Base-by-base conservation (phyloP, 352 stramenopile genomes). In the Phytopythium delawarense region DNA sequence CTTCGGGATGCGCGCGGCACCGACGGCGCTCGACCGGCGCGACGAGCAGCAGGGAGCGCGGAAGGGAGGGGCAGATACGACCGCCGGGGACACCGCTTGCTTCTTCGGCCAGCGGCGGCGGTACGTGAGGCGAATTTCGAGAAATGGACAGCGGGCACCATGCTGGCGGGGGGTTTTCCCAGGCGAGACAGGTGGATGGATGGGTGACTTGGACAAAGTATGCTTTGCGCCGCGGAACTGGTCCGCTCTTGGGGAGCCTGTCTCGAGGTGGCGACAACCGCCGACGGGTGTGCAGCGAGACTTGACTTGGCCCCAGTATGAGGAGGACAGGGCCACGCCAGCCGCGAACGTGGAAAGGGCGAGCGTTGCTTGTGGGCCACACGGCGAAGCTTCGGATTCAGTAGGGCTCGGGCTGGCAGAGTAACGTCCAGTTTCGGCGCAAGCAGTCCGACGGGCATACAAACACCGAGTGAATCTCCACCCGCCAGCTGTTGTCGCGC, bases 341-440 rank as follows among this genome's bases (percentile, higher is more conserved):
- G 51, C 32, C 20, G 51, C 32, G 51, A 4, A 34, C 20, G 51
- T 57, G 50, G 50, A 57, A 57, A 44, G 50, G 30, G 30, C 50
- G 20, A 18, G 7, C 11, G 9, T 16, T 20, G 37, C 37, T 20
- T 44, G 11, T 18, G 37, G 37, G 45, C 45, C 45, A 51, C 45
- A 51, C 25, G 7, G 4, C 18, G 18, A 3, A 18, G 37, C 37
- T 44, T 44, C 40, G 40, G 40, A 46, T 46, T 46, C 40, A 46
- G 40, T 7, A 46, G 40, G 40, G 40, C 40, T 46, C 16, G 40
- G 18, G 40, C 18, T n/a, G 40, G 4, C 8, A n/a, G 44, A 15
- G 44, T 49, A 49, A 49, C 44, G 44, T 49, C 18, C 44, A 49
- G 44, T 49, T 46, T 46, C 40, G 40, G 11, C 16, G 40, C 4